These are phyloP conservation scores for Melastoma candidum DNA, from an alignment of 441 rosid species.

Conservation along the genomic window DNA sequence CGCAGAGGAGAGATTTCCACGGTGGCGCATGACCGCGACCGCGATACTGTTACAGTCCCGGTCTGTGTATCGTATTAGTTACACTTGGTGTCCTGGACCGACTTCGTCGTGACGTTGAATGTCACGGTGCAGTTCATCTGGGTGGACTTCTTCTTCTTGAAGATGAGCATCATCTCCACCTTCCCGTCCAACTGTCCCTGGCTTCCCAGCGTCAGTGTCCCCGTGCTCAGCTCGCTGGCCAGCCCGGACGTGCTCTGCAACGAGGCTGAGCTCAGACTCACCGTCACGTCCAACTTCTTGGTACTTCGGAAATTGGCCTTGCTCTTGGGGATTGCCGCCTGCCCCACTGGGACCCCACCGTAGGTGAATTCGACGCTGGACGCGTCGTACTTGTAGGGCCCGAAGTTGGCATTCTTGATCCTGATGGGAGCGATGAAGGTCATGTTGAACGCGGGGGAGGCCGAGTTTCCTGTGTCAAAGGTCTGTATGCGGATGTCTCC, in stretches of 20 bases:
- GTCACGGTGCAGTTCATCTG: conserved; percentile 12
- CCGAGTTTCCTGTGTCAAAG: neutral
- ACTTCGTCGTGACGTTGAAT: conserved; percentile 1
- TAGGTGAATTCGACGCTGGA: conserved; percentile 10
- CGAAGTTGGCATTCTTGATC: conserved; percentile 15
- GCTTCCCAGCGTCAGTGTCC: conserved; percentile 8
- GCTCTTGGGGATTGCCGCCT: conserved; percentile 13
- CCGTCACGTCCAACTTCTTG: conserved; percentile 11
- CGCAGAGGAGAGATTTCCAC: too few species aligned
- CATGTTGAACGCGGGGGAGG: conserved; percentile 5
- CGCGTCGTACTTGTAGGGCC: conserved; percentile 15
- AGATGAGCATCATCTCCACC: conserved; percentile 15
- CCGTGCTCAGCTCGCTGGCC: conserved; percentile 2
- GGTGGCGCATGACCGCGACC: too few species aligned
- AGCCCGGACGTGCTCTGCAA: neutral
- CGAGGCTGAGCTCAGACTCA: conserved; percentile 1
- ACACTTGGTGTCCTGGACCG: conserved; percentile 1
- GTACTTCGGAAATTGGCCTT: conserved; percentile 13
- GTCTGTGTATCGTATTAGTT: neutral
- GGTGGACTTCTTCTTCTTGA: conserved; percentile 18
- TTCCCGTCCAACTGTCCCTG: conserved; percentile 6
- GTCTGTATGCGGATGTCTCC: neutral
- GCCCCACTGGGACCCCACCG: conserved; percentile 8
- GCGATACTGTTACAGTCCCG: too few species aligned
- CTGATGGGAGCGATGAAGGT: conserved; percentile 9